phyloP scores from a whole-genome alignment of 495 filamentous ascomycete species.

The Cenococcum geophilum region DNA sequence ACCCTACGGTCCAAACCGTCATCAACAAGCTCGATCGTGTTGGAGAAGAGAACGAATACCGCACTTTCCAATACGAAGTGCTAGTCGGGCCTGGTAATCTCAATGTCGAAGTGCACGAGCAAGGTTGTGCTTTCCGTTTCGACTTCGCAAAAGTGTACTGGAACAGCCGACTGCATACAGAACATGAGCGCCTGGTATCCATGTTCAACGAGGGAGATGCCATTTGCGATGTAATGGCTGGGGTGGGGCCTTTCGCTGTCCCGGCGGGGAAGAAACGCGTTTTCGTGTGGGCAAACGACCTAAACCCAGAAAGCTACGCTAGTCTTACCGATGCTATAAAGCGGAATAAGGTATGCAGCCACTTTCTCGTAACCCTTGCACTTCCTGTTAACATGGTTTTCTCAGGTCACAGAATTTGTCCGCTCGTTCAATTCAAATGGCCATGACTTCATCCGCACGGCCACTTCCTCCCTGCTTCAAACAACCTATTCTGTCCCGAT shows the following conservation, averaged over 20 bases:
- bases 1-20: slow-evolving; percentile 69
- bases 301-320: slow-evolving; percentile 81
- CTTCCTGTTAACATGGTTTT: background rate
- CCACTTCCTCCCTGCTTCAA: slow-evolving; percentile 55
- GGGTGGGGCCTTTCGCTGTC: slow-evolving; percentile 90
- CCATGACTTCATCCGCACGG: slow-evolving; percentile 64
- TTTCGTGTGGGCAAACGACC: slow-evolving; percentile 96
- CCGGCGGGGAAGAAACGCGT: slow-evolving; percentile 83
- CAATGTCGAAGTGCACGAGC: slow-evolving; percentile 66
- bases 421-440: slow-evolving; percentile 75
- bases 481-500: slow-evolving; percentile 28
- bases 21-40: slow-evolving; percentile 94
- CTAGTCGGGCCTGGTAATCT: slow-evolving; percentile 72
- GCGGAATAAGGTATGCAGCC: slow-evolving; percentile 65
- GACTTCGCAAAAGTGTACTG: slow-evolving; percentile 91
- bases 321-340: slow-evolving; percentile 62
- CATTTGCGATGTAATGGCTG: slow-evolving; percentile 95
- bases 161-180: slow-evolving; percentile 84
- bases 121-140: slow-evolving; percentile 58
- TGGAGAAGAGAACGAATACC: slow-evolving; percentile 74
- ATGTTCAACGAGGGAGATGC: slow-evolving; percentile 79
- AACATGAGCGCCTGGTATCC: slow-evolving; percentile 74
- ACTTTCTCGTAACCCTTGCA: background rate
- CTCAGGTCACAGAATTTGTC: slow-evolving; percentile 61
- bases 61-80: slow-evolving; percentile 92